A percentile compares a stretch with the other conserved stretches of the same genome.
These are phyloP conservation scores for Rhynchosporium secalis DNA, from an alignment of 2,329 filamentous ascomycete genomes.

Conservation along the genomic window DNA sequence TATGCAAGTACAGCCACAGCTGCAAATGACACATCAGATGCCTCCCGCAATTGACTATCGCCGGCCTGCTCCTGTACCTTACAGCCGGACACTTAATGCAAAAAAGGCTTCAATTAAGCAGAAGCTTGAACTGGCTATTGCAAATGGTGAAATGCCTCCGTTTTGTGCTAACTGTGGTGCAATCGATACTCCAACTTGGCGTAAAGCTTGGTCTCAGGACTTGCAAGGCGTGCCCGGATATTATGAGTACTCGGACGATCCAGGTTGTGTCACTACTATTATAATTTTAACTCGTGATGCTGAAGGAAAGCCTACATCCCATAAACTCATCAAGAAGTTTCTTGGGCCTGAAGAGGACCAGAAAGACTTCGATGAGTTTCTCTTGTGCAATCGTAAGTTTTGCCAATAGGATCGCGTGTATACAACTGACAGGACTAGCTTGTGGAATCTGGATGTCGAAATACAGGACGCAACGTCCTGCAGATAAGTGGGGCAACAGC, in stretches of 20 bases:
- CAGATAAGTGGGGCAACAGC: conserved; percentile 70
- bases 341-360: conserved; percentile 63
- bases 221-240: conserved; percentile 68
- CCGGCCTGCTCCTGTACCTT: conserved; percentile 12
- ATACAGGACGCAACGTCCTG: conserved; percentile 79
- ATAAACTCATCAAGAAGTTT: conserved; percentile 78
- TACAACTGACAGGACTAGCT: conserved; percentile 48
- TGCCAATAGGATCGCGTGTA: background rate
- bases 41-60: conserved; percentile 4
- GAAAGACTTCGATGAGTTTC: conserved; percentile 66
- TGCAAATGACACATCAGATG: background rate
- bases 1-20: conserved; percentile 1
- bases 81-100: conserved; percentile 26
- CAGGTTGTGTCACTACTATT: conserved; percentile 73
- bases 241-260: conserved; percentile 70
- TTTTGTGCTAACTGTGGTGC: conserved; percentile 93
- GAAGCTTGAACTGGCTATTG: conserved; percentile 62
- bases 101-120: conserved; percentile 46
- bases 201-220: conserved; percentile 84
- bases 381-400: conserved; percentile 82
- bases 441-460: conserved; percentile 96
- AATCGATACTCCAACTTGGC: conserved; percentile 95
- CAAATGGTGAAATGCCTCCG: conserved; percentile 79
- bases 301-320: conserved; percentile 61
- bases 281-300: conserved; percentile 64